Conservation (phyloP, 306 rosid species). For the Morella rubra region DNA sequence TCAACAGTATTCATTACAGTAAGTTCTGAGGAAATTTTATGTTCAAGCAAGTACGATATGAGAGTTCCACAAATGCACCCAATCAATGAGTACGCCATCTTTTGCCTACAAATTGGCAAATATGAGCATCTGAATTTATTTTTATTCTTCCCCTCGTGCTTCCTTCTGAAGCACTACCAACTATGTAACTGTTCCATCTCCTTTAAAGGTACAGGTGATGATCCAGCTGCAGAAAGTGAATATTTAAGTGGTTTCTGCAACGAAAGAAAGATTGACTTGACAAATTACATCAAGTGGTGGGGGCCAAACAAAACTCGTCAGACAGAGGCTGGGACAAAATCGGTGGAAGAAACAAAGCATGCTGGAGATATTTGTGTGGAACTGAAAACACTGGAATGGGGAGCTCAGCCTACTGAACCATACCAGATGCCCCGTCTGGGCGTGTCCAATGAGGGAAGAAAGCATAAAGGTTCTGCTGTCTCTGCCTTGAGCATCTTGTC, state of each 20-base stretch:
- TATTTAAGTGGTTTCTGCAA: conserved; percentile 54
- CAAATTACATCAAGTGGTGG: conserved; percentile 94
- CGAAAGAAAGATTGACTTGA: conserved; percentile 85
- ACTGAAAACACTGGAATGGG: conserved; percentile 73
- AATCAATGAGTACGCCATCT: conserved; percentile 10
- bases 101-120: conserved; percentile 9
- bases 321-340: conserved; percentile 54
- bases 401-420: conserved; percentile 70
- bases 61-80: conserved; percentile 5
- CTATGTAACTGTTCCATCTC: conserved; percentile 29
- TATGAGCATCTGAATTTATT: not conserved
- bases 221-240: conserved; percentile 77
- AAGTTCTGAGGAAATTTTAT: conserved; percentile 34
- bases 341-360: conserved; percentile 66
- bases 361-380: conserved; percentile 71
- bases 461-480: conserved; percentile 50
- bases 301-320: conserved; percentile 74
- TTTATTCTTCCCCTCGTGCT: conserved; percentile 10
- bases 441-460: conserved; percentile 45
- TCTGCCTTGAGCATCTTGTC: conserved; percentile 91
- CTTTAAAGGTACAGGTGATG: conserved; percentile 59
- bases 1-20: conserved; percentile 73
- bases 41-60: conserved; percentile 22
- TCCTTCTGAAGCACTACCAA: conserved; percentile 12
- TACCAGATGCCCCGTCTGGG: conserved; percentile 92